phyloP scores from a whole-genome alignment of 169 alveolate genomes.

The Plasmodium vivax region DNA sequence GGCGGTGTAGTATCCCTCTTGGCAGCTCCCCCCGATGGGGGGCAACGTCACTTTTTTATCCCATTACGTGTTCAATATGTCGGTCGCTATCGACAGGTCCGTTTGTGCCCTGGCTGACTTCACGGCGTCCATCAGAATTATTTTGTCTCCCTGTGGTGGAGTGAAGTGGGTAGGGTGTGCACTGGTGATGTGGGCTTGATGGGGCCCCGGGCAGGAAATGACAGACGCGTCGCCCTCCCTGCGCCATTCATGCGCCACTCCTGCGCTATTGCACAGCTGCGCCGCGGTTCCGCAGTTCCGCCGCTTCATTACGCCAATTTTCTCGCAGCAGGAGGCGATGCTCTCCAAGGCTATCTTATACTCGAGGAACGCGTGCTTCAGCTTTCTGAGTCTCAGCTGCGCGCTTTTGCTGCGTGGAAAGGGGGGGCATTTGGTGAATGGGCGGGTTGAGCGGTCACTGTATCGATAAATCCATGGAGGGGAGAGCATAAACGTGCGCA shows the following conservation, averaged over 20 bases:
- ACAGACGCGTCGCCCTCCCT: too few relatives aligned
- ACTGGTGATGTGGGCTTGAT: background rate
- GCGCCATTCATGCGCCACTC: background rate
- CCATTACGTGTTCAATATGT: constrained; percentile 45
- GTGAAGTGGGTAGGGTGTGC: background rate
- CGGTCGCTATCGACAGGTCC: constrained; percentile 65
- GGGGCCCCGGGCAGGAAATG: background rate
- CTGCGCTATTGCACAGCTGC: background rate
- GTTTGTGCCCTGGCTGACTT: constrained; percentile 55
- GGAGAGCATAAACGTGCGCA: background rate
- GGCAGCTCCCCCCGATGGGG: background rate
- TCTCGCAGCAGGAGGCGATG: constrained; percentile 66
- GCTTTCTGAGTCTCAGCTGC: constrained; percentile 18
- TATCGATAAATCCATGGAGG: background rate
- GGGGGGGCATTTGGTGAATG: background rate
- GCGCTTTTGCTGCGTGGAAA: constrained; percentile 19
- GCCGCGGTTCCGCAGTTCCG: background rate
- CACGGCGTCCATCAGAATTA: constrained; percentile 57
- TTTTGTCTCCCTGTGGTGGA: constrained; percentile 40
- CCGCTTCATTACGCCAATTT: constrained; percentile 44
- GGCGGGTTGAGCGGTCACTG: background rate
- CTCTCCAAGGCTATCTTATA: constrained; percentile 65
- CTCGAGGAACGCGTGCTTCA: constrained; percentile 50
- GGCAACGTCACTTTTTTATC: background rate
- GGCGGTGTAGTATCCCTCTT: background rate